Evolutionary conservation across 169 alveolate species (phyloP).

Genomic region (Plasmodium chabaudi): DNA sequence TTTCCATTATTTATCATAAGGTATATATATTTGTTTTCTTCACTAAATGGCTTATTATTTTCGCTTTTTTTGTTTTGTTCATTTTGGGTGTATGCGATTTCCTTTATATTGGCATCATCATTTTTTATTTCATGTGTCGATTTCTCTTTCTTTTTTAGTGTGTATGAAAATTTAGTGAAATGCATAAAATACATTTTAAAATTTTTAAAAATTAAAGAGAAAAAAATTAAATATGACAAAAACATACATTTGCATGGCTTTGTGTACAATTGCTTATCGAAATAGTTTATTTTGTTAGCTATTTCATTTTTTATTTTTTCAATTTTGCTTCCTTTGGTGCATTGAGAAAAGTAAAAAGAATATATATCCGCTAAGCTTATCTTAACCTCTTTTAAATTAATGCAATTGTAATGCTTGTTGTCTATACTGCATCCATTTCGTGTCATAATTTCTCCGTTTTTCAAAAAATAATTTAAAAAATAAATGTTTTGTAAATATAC

Average conservation of each 20-base stretch:
- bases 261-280: slow-evolving; percentile 3
- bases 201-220: slow-evolving; percentile 41
- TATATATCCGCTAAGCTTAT: slow-evolving; percentile 17
- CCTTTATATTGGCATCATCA: too few relatives aligned
- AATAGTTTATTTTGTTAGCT: neutral
- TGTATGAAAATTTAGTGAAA: slow-evolving; percentile 49
- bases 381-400: neutral
- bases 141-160: slow-evolving; percentile 15
- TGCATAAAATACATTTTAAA: slow-evolving; percentile 70
- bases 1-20: too few relatives aligned
- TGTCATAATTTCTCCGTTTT: neutral
- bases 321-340: neutral
- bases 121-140: too few relatives aligned
- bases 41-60: too few relatives aligned
- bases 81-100: too few relatives aligned
- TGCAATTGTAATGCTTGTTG: neutral
- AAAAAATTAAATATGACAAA: slow-evolving; percentile 48
- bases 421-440: neutral
- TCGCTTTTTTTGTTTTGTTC: too few relatives aligned
- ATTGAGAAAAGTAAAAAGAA: slow-evolving; percentile 25
- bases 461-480: slow-evolving; percentile 56
- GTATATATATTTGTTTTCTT: too few relatives aligned
- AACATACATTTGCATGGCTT: slow-evolving; percentile 70
- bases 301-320: neutral
- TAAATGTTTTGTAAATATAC: neutral